These are phyloP conservation scores for Euphorbia pulcherrima DNA, from an alignment of 345 rosid species.

Conservation along the genomic window DNA sequence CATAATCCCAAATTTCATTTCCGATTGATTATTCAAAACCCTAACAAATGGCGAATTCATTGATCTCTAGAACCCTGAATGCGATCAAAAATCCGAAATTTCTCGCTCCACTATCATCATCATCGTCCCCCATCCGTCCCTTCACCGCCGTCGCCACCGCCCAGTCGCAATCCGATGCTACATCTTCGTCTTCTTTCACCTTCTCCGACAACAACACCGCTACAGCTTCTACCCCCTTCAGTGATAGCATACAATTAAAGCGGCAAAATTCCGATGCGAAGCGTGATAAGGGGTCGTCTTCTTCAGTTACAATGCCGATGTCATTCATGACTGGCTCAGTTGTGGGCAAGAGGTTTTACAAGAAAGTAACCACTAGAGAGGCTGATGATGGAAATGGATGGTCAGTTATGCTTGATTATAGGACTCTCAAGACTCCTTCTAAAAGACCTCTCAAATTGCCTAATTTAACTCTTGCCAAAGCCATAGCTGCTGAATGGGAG, in stretches of 20 bases:
- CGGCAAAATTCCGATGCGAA: constrained; percentile 29
- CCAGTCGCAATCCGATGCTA: constrained; percentile 33
- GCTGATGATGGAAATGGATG: constrained; percentile 91
- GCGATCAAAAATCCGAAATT: constrained; percentile 27
- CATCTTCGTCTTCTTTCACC: constrained; percentile 55
- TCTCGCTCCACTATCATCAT: background rate
- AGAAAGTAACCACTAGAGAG: constrained; percentile 72
- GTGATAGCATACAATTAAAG: constrained; percentile 45
- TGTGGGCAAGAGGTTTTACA: constrained; percentile 78
- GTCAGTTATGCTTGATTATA: constrained; percentile 93
- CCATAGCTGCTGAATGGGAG: constrained; percentile 93
- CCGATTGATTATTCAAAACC: background rate
- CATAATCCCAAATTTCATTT: background rate
- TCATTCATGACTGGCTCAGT: constrained; percentile 93
- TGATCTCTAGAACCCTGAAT: constrained; percentile 41
- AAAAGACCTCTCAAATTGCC: constrained; percentile 78
- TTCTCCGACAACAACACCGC: constrained; percentile 21
- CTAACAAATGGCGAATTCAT: constrained; percentile 38
- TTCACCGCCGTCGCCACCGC: constrained; percentile 39
- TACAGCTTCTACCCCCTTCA: constrained; percentile 7
- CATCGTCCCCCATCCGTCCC: constrained; percentile 25
- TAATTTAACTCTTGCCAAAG: constrained; percentile 72
- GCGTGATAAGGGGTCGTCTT: constrained; percentile 18
- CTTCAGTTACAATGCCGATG: constrained; percentile 72
- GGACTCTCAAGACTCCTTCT: constrained; percentile 84